phyloP scores from a whole-genome alignment of 805 yeast genomes.

The Lachancea waltii region DNA sequence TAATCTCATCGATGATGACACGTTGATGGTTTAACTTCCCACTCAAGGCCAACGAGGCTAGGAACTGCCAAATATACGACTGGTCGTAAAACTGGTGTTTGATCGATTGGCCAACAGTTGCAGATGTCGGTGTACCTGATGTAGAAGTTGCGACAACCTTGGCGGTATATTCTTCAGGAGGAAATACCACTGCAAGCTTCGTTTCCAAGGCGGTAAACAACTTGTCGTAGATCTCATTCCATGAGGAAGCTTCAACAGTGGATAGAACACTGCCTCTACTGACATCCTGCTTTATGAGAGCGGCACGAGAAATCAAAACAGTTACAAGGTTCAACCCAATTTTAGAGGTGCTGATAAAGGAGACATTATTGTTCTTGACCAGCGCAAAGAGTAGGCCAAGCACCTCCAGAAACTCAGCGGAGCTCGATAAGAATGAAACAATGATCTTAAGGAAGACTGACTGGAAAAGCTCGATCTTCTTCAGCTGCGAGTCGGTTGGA shows the following conservation, averaged over 20 bases:
- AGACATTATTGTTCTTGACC: constrained; percentile 62
- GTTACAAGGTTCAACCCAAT: constrained; percentile 84
- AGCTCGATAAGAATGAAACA: constrained; percentile 71
- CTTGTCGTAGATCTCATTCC: constrained; percentile 78
- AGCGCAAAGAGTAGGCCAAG: constrained; percentile 66
- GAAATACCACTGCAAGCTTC: constrained; percentile 72
- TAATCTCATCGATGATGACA: constrained; percentile 85
- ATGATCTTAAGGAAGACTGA: constrained; percentile 75
- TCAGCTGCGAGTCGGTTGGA: constrained; percentile 46
- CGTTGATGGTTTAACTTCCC: constrained; percentile 89
- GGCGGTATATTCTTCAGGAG: constrained; percentile 44
- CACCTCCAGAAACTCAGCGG: constrained; percentile 71
- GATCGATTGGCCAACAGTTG: constrained; percentile 22
- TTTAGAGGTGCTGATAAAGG: constrained; percentile 50
- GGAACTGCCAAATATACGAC: constrained; percentile 91
- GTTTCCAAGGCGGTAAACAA: constrained; percentile 76
- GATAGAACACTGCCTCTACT: constrained; percentile 35
- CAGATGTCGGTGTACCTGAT: constrained; percentile 10
- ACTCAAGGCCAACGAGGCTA: constrained; percentile 88
- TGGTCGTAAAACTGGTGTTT: constrained; percentile 45
- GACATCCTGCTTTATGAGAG: constrained; percentile 81
- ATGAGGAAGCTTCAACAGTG: constrained; percentile 40
- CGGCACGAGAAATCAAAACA: constrained; percentile 86
- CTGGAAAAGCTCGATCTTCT: constrained; percentile 71
- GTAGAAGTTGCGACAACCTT: constrained; percentile 15